Base-by-base conservation (phyloP, 164 flowering plant species). In the Euptelea pleiosperma region DNA sequence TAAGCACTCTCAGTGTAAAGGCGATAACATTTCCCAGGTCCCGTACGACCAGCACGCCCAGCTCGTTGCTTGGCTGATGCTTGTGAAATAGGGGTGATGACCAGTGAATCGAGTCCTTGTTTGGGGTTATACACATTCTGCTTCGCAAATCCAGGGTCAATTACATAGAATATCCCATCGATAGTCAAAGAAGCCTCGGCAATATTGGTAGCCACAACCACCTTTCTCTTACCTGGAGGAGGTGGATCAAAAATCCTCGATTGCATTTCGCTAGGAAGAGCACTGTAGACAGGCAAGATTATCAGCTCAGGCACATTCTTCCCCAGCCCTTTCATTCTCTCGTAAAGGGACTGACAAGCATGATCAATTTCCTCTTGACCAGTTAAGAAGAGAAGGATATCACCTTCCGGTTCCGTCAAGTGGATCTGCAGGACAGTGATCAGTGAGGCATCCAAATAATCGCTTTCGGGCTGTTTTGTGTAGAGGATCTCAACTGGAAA, bases 1-100 rank as follows among this genome's bases (percentile, higher is more conserved):
- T 83, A 91, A 12, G 94, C 92, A 80, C 88, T 84, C 73, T 91
- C 91, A 6, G 97, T 85, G 64, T 89, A 89, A 8, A 89, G 78
- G 19, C 94, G 86, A 60, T 81, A 89, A 65, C 92, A 89, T 67
- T 82, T 89, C n/a, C 97, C 97, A 24, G 94, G 97, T 3, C 90
- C 97, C 0, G 97, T 89, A 51, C 97, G 86, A 7, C 97, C 94
- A 48, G 97, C 91, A 51, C 97, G 87, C 11, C 97, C 97, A 28
- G 97, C 94, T 40, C 97, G 66, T 66, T 89, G 97, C 66, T 85
- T 85, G 34, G 97, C 91, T 8, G 97, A 87, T 55, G 91, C 92
- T 74, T 87, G 91, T 39, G 90, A 83, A 57, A 87, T 85, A 0
- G 90, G 92, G 8, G 87, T 83, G 19, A 90, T 83, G 21, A 83